Evolutionary conservation across 2,329 filamentous ascomycete genomes (phyloP), one percentile per base, ranked within the genome.

Genomic region (Ceratocystis smalleyi): DNA sequence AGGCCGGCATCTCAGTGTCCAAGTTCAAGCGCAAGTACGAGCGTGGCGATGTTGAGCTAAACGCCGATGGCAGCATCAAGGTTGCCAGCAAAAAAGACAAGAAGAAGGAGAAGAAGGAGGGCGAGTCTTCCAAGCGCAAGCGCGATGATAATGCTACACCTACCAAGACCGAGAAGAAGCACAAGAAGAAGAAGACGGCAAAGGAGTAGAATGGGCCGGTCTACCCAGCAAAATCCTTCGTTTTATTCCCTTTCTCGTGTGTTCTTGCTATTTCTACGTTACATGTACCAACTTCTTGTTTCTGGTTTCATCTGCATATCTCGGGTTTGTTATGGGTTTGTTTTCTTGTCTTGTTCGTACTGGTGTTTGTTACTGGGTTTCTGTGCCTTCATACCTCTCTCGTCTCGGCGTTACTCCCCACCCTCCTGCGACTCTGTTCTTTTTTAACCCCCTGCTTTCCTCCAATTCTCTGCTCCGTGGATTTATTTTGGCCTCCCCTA

Each of bases 1-100:
- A 81, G 69, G 83, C 85, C 7, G 87, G 86, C 67, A 77, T 91
- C 66, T 87, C 85, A 6, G 81, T 88, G 63, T 83, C 83, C 77
- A 87, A 89, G 76, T 91, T 90, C 77, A 84, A 87, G 78, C 81
- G 85, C 73, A 90, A 90, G 79, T 84, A 84, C 69, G 87, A 88
- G 75, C 81, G 85, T 67, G 88, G 88, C 45, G 86, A 90, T 71
- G 86, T 91, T 68, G 78, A 83, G 71, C 76, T 90, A 68, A 80
- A 79, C 69, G 75, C 77, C 12, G 82, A 87, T 67, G 87, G 87
- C 65, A 84, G 80, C 62, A 83, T 87, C 49, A 79, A 82, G 69
- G 78, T 88, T 3, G 75, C 85, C 70, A 88, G 83, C 78, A 89
- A 89, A 80, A 89, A 89, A 77, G 85, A 88, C 59, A 74, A 86